Evolutionary conservation across 2,329 filamentous ascomycete genomes (phyloP).

Genomic region (Paraconiothyrium sp.): DNA sequence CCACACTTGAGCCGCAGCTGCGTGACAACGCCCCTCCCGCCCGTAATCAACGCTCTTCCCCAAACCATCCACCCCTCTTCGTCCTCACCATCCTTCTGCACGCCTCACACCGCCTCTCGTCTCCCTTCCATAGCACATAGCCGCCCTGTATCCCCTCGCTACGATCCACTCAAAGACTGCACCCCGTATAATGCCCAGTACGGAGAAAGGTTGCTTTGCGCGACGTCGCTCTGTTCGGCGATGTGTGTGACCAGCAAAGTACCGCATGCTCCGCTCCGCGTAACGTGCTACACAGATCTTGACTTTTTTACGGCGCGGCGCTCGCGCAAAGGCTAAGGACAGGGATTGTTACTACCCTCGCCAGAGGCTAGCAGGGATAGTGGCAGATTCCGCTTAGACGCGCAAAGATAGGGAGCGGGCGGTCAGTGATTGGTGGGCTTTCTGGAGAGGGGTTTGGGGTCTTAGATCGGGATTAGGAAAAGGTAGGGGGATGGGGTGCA

Average conservation of each 20-base stretch:
- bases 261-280: conserved; percentile 11
- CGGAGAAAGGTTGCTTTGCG: background rate
- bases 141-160: conserved; percentile 12
- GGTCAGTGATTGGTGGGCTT: conserved; percentile 4
- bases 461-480: background rate
- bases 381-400: conserved; percentile 6
- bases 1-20: conserved; percentile 13
- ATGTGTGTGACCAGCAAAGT: background rate
- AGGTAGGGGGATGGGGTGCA: background rate
- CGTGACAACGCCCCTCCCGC: conserved; percentile 11
- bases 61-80: background rate
- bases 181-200: conserved; percentile 1
- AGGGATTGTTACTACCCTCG: background rate
- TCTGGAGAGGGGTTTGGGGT: background rate
- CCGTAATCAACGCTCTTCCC: conserved; percentile 1
- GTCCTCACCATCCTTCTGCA: background rate
- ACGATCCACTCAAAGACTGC: conserved; percentile 8
- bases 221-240: conserved; percentile 13
- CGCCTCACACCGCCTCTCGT: conserved; percentile 17
- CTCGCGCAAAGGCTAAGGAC: background rate
- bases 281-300: conserved; percentile 15
- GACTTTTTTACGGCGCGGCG: conserved; percentile 8
- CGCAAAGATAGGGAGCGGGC: conserved; percentile 11
- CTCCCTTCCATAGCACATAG: conserved; percentile 9
- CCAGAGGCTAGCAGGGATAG: background rate